Conservation (phyloP, 176 grass and related monocot species). For the Cenchrus purpureus region DNA sequence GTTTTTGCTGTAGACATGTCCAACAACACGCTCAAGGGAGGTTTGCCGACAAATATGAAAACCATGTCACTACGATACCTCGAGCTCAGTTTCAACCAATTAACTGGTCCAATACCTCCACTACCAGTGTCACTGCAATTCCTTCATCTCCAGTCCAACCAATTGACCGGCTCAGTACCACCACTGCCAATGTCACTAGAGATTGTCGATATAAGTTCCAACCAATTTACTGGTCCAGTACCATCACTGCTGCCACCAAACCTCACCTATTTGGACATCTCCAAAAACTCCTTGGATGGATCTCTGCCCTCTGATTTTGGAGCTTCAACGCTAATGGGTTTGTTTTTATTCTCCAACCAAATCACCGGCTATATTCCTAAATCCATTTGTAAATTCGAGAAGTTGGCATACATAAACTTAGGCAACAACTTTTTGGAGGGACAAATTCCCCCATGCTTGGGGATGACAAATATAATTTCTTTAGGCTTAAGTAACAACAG, state of each 20-base stretch:
- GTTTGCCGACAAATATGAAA: too few relatives aligned
- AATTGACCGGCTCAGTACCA: too few relatives aligned
- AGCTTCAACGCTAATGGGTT: background rate
- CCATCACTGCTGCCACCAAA: background rate
- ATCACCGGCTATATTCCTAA: constrained; percentile 22
- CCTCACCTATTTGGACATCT: background rate
- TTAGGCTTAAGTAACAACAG: constrained; percentile 35
- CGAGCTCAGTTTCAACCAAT: too few relatives aligned
- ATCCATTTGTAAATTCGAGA: constrained; percentile 1
- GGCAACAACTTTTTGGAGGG: constrained; percentile 14
- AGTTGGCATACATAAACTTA: background rate
- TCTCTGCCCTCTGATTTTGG: background rate
- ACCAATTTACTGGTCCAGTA: background rate
- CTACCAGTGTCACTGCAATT: too few relatives aligned
- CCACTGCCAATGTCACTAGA: too few relatives aligned
- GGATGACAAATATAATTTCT: background rate
- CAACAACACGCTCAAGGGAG: too few relatives aligned
- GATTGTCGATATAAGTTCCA: background rate
- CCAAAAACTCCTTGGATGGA: constrained; percentile 11
- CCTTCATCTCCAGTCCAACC: too few relatives aligned
- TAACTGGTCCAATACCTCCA: too few relatives aligned
- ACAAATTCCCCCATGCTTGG: background rate
- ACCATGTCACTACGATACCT: too few relatives aligned
- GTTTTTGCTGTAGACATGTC: too few relatives aligned
- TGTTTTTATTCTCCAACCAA: constrained; percentile 31